Evolutionary conservation across 306 rosid genomes (phyloP).

Genomic region (Mimosa bimucronata): DNA sequence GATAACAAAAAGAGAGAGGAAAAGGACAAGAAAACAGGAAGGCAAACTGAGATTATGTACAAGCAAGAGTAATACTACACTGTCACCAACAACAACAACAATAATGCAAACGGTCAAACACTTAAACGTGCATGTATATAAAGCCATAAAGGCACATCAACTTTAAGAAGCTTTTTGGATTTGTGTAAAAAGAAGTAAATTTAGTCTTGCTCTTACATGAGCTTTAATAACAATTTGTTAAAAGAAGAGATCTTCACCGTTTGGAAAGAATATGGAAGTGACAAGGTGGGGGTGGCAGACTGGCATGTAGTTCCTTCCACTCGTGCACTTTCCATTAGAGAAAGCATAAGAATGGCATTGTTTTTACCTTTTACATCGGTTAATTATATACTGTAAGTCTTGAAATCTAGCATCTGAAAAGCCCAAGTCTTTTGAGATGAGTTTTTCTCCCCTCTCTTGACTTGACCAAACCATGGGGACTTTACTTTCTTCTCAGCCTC

Average conservation of each 20-base stretch:
- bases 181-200: constrained; percentile 53
- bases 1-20: constrained; percentile 40
- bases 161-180: constrained; percentile 43
- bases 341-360: background rate
- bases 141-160: constrained; percentile 48
- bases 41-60: constrained; percentile 40
- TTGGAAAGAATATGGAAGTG: constrained; percentile 48
- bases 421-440: background rate
- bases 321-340: constrained; percentile 45
- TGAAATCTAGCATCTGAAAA: background rate
- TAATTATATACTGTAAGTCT: background rate
- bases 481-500: background rate
- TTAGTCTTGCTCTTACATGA: background rate
- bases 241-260: constrained; percentile 41
- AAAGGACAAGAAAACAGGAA: constrained; percentile 44
- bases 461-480: background rate
- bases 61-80: background rate
- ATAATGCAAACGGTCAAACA: constrained; percentile 34
- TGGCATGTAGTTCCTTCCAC: constrained; percentile 35
- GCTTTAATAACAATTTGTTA: constrained; percentile 19
- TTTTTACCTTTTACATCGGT: background rate
- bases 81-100: constrained; percentile 34
- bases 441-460: background rate
- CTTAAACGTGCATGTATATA: constrained; percentile 38
- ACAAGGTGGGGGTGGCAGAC: constrained; percentile 24